phyloP scores from a whole-genome alignment of 2,329 filamentous ascomycete genomes.

The Hypoxylon sp. region DNA sequence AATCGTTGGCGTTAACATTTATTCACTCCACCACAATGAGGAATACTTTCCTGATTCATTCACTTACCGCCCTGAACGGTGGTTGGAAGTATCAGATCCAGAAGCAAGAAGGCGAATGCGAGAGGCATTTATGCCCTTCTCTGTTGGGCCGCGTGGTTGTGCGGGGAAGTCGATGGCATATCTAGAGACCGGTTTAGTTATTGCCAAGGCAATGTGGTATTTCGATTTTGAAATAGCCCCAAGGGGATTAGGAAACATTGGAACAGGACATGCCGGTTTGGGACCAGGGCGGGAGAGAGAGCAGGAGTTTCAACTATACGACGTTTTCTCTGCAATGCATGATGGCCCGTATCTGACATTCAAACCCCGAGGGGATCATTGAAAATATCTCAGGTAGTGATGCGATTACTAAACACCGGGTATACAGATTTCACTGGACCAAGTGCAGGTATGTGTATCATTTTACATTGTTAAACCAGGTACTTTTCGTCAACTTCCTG shows the following conservation, averaged over 20 bases:
- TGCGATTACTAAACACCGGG: too few relatives aligned
- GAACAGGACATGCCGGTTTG: not conserved
- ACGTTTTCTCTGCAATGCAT: not conserved
- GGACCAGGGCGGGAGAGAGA: not conserved
- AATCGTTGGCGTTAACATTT: not conserved
- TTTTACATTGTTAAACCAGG: too few relatives aligned
- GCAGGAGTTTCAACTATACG: not conserved
- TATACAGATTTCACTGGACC: too few relatives aligned
- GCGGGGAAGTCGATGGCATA: not conserved
- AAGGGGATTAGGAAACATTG: not conserved
- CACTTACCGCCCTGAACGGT: not conserved
- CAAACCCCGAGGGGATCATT: not conserved
- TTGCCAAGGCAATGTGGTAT: not conserved
- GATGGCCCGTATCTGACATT: not conserved
- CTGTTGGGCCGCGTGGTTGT: not conserved
- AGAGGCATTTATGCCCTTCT: not conserved
- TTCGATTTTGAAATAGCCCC: not conserved
- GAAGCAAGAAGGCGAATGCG: not conserved
- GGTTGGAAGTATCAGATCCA: not conserved
- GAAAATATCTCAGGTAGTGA: not conserved
- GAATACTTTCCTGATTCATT: slow-evolving; percentile 2
- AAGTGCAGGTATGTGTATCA: too few relatives aligned
- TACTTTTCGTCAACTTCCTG: too few relatives aligned
- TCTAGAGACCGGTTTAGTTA: not conserved
- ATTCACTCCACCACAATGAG: not conserved